Conservation (phyloP, 208 protist species). For the Tetramitus jugosus region DNA sequence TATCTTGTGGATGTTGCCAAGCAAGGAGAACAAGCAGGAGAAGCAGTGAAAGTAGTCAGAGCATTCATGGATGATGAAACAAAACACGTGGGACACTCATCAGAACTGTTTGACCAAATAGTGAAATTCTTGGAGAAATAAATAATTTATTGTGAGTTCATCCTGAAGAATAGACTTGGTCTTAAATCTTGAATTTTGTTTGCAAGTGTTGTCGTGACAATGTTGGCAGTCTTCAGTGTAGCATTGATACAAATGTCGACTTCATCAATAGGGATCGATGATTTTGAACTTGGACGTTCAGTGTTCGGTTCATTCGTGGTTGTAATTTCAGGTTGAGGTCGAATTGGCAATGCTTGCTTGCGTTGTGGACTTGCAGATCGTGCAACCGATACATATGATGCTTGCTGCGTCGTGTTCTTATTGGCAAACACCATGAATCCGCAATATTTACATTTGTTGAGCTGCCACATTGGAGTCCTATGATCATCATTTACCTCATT, state of each 20-base stretch:
- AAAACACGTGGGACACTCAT: no score
- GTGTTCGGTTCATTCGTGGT: neutral
- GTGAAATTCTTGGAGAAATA: no score
- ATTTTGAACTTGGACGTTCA: no score
- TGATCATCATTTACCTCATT: neutral
- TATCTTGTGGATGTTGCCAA: no score
- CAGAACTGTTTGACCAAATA: no score
- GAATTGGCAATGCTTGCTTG: neutral
- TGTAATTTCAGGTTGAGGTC: neutral
- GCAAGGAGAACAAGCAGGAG: no score
- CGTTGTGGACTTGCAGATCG: neutral
- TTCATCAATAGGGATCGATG: neutral
- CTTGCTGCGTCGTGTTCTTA: neutral
- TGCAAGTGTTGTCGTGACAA: neutral
- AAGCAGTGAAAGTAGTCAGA: no score
- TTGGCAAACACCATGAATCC: conserved; percentile 5
- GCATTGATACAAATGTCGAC: conserved; percentile 4
- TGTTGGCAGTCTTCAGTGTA: neutral
- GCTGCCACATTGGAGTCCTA: neutral
- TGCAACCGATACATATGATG: neutral
- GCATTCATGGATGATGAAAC: no score
- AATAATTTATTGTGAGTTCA: no score
- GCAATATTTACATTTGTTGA: conserved; percentile 19
- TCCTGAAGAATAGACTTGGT: conserved; percentile 6
- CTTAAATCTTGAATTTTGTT: conserved; percentile 20